These are phyloP conservation scores for Mesembryanthemum crystallinum DNA, from an alignment of 148 eudicot genomes.

Conservation along the genomic window DNA sequence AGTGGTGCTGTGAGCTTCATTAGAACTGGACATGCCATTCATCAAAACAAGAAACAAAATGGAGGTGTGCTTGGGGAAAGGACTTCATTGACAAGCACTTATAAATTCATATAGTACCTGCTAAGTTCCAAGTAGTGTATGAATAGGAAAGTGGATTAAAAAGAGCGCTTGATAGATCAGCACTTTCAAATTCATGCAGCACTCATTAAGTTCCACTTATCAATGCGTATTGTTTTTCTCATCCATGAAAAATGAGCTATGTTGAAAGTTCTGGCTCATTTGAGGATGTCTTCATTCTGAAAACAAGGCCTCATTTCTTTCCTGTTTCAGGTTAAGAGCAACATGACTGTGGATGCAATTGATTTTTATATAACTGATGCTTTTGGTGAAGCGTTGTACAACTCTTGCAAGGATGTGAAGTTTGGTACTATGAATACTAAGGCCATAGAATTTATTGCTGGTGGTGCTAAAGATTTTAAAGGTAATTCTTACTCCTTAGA, in stretches of 20 bases:
- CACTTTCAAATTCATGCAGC: not conserved
- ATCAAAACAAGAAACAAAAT: constrained; percentile 1
- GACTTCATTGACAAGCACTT: not conserved
- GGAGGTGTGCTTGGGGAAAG: not conserved
- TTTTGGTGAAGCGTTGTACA: constrained; percentile 83
- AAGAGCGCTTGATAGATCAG: not conserved
- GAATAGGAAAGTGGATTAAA: not conserved
- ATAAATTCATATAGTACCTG: no score
- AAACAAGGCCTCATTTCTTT: constrained; percentile 23
- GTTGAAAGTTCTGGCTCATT: not conserved
- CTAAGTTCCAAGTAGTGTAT: not conserved
- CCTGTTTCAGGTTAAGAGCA: constrained; percentile 64
- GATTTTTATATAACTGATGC: constrained; percentile 71
- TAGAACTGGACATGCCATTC: no score
- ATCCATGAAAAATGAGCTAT: not conserved
- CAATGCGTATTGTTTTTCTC: not conserved
- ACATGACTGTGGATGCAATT: constrained; percentile 78
- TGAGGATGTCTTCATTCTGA: not conserved
- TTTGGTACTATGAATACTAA: constrained; percentile 92
- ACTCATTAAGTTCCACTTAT: not conserved
- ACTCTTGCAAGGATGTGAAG: constrained; percentile 96
- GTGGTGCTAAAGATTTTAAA: constrained; percentile 83
- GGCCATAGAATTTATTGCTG: constrained; percentile 85
- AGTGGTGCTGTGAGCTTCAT: no score
- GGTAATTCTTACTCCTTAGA: constrained; percentile 42